A percentile compares a stretch with the other conserved stretches of the same genome.
Conservation (phyloP, 768 basidiomycete genomes). For the Zangia roseola region DNA sequence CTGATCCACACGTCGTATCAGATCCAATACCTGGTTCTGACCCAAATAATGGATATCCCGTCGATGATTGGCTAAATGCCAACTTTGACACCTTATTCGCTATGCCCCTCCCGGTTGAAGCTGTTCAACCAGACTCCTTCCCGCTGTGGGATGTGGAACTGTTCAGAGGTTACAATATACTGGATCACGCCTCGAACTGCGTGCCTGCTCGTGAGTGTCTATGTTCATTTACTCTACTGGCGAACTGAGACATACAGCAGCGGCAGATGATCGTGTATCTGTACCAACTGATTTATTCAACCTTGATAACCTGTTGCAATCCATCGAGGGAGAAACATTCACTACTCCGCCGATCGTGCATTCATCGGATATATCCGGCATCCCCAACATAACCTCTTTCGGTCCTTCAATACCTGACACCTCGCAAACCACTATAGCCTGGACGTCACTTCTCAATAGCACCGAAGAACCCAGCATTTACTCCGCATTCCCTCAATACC, state of each 20-base stretch:
- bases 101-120: conserved; percentile 25
- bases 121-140: conserved; percentile 25
- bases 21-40: conserved; percentile 27
- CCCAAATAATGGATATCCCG: conserved; percentile 15
- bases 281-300: neutral
- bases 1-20: conserved; percentile 31
- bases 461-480: neutral
- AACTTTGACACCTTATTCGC: conserved; percentile 26
- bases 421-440: conserved; percentile 4
- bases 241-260: neutral
- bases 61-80: conserved; percentile 39
- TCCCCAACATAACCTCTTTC: neutral
- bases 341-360: neutral
- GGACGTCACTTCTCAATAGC: conserved; percentile 13
- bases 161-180: conserved; percentile 28
- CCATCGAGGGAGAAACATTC: neutral
- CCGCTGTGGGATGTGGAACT: conserved; percentile 34
- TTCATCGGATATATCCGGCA: neutral
- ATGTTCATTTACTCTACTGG: neutral
- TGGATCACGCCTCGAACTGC: neutral
- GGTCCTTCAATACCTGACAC: conserved; percentile 1
- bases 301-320: conserved; percentile 10
- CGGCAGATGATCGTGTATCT: neutral
- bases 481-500: conserved; percentile 3
- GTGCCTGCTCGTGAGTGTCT: conserved; percentile 6